Base-by-base conservation (phyloP, 169 alveolate genomes). In the Cryptosporidium andersoni region DNA sequence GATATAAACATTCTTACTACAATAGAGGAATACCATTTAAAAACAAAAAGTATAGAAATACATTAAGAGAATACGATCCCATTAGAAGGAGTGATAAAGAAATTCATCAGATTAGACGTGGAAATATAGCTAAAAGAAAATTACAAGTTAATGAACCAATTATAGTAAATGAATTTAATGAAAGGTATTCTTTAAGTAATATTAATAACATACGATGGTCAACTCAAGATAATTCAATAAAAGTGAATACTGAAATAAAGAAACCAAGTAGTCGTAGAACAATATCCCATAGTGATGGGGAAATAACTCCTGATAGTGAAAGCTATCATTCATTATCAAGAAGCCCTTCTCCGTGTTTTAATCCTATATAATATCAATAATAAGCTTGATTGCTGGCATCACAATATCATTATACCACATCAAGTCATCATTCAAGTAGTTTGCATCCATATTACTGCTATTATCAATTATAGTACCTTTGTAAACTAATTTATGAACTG, bases 211-310 rank as follows among this genome's bases (percentile, higher is more conserved):
- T 25, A 25, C 25, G 25, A 25, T 25, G 25, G 25, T 25, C 25
- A 25, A 25, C 25, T 25, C 25, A 25, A 25, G 25, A 25, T 25
- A 53, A 53, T 53, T 37, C 2, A 53, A 53, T 25, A 53, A 4
- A 16, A 16, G 1, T 53, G 63, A 7, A 8, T 25, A 8, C 14
- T 16, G 34, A 53, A 2, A 4, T 9, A 53, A 53, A 53, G n/a
- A 65, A 65, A 65, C 6, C 16, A 16, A 9, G 16, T n/a, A n/a
- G 16, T 34, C 14, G 34, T 3, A 40, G 25, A 34, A 4, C 12
- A 37, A 12, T 14, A 51, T 52, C 74, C 5, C 85, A 66, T n/a
- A 74, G 85, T 34, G 85, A 74, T 74, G 85, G 85, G 6, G 85
- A 74, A 49, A 60, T 74, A 58, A 43, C 85, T 43, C 67, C 74